Base-by-base conservation (phyloP, 768 basidiomycete species). In the Russula olivacea region DNA sequence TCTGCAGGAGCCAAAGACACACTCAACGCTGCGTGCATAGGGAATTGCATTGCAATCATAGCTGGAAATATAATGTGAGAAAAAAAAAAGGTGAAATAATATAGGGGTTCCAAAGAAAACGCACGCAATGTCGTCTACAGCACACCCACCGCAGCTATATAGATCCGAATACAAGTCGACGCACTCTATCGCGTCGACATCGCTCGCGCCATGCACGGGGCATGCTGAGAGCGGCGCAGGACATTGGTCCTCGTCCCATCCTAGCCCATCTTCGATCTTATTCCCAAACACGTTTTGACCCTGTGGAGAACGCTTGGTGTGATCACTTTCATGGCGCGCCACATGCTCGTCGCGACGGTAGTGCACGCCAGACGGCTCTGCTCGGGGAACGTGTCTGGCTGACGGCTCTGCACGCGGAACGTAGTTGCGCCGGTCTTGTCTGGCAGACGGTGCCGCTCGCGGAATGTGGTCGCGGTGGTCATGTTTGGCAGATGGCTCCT, bases 121-220 rank as follows among this genome's bases (percentile, higher is more conserved):
- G 59, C 61, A 72, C 65, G 59, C 56, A 32, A 47, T 52, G 57
- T 74, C 68, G 17, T 70, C 45, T 11, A 43, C 63, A 8, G 71
- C 70, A 64, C 74, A 75, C 30, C 74, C 74, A 21, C 72, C 74
- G 55, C 72, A 75, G 51, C 70, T 70, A 9, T 53, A 56, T 34
- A 74, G 66, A 55, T 75, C 74, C 58, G 67, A 68, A 19, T 41
- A 40, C 36, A 71, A 57, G 40, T 74, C 72, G 14, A 72, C 72
- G 50, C 74, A 75, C 58, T 75, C 72, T 57, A 68, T 71, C 3
- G 69, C 72, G 3, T 68, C 61, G 25, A 48, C 43, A 43, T 71
- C 41, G 17, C 28, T 15, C 38, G 45, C 40, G 48, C 48, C 64
- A 8, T 40, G 49, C 14, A 65, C 59, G 19, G 60, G 60, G 55